Percentiles rank a stretch among this genome's conserved stretches.
Conservation (phyloP, 2,329 filamentous ascomycete genomes). For the Eutypa lata region DNA sequence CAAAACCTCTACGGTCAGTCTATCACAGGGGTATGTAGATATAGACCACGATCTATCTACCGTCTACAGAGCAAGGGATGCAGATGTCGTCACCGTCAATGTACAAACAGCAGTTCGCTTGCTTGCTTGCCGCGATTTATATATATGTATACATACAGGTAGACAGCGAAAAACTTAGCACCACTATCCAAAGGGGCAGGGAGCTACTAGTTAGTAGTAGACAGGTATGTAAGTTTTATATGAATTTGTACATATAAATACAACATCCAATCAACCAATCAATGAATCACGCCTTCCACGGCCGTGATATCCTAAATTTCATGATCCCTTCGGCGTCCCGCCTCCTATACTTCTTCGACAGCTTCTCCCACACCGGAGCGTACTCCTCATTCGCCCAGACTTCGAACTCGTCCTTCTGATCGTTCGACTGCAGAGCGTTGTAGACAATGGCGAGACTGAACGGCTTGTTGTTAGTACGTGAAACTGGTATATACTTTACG, state of each 20-base stretch:
- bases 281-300: conserved; percentile 43
- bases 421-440: conserved; percentile 66
- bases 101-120: no score
- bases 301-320: conserved; percentile 48
- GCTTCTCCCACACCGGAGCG: conserved; percentile 64
- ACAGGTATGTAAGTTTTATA: conserved; percentile 11
- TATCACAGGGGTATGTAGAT: no score
- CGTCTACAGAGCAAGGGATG: no score
- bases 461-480: neutral
- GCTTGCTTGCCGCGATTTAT: no score
- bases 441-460: conserved; percentile 70
- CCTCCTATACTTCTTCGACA: conserved; percentile 53
- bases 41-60: no score
- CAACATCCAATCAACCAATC: neutral
- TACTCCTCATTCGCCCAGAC: conserved; percentile 70
- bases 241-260: conserved; percentile 27
- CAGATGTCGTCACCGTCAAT: no score
- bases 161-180: neutral
- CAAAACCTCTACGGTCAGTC: no score
- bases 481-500: conserved; percentile 10
- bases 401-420: conserved; percentile 67
- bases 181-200: neutral
- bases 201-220: no score
- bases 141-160: no score
- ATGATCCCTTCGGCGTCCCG: conserved; percentile 42